Evolutionary conservation across 768 basidiomycete species (phyloP).

Genomic region (Lyophyllum semitale): DNA sequence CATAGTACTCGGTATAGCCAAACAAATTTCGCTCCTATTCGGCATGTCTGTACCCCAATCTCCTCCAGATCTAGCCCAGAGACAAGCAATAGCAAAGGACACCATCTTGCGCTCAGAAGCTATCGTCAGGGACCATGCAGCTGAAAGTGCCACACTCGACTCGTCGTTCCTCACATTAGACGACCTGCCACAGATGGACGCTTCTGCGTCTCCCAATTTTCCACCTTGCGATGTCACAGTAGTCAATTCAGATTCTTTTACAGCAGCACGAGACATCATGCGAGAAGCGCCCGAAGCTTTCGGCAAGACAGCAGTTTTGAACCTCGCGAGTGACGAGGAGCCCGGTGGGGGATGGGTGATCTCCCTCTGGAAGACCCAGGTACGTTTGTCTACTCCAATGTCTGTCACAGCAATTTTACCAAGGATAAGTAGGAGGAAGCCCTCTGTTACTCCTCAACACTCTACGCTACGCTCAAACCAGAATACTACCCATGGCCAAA

Average conservation of each 20-base stretch:
- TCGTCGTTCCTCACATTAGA: constrained; percentile 28
- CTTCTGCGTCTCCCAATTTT: constrained; percentile 14
- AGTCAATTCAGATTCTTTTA: constrained; percentile 39
- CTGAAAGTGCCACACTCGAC: constrained; percentile 30
- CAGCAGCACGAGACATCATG: constrained; percentile 32
- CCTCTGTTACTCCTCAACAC: constrained; percentile 48
- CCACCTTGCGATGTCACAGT: constrained; percentile 23
- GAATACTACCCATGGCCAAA: constrained; percentile 51
- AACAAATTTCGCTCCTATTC: neutral
- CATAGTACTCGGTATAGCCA: neutral
- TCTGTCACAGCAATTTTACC: neutral
- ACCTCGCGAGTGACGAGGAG: constrained; percentile 37
- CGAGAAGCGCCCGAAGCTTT: constrained; percentile 22
- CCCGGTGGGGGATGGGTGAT: constrained; percentile 34
- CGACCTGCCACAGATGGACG: constrained; percentile 26
- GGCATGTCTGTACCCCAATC: neutral
- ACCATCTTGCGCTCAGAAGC: constrained; percentile 27
- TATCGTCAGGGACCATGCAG: constrained; percentile 26
- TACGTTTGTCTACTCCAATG: neutral
- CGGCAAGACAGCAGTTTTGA: constrained; percentile 36
- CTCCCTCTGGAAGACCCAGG: constrained; percentile 32
- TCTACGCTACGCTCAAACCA: constrained; percentile 40
- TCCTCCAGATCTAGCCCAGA: neutral
- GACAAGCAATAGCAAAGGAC: constrained; percentile 23
- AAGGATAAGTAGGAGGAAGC: constrained; percentile 40